Evolutionary conservation across 139 green algal species (phyloP).

Genomic region (Yamagishiella unicocca): DNA sequence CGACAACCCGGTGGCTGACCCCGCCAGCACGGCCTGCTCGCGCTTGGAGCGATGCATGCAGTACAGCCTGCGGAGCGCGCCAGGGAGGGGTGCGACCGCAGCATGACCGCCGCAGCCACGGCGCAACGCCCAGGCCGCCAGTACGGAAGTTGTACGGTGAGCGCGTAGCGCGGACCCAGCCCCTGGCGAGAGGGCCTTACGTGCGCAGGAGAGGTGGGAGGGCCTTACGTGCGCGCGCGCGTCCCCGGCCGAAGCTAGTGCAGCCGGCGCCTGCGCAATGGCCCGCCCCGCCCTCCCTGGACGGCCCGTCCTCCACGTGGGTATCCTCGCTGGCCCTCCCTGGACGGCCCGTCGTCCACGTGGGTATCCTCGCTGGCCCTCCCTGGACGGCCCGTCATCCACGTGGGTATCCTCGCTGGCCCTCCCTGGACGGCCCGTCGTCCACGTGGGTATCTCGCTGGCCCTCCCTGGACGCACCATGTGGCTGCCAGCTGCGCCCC

Average conservation of each 20-base stretch:
- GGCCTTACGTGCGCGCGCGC: no score
- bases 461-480: slow-evolving; percentile 11
- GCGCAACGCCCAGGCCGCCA: no score
- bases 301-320: neutral
- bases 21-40: slow-evolving; percentile 24
- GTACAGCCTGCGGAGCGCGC: slow-evolving; percentile 17
- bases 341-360: neutral
- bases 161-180: no score
- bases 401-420: neutral
- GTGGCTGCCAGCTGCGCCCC: slow-evolving; percentile 30
- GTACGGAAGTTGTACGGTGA: no score
- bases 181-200: no score
- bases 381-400: neutral
- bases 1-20: slow-evolving; percentile 19
- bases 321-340: neutral
- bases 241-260: no score
- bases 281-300: neutral
- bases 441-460: neutral
- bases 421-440: neutral
- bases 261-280: no score
- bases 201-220: no score
- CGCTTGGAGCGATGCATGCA: neutral
- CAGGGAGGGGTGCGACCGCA: no score
- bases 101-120: no score
- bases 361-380: neutral